Evolutionary conservation across 2,329 filamentous ascomycete genomes (phyloP), one percentile per base, ranked within the genome.

Genomic region (Ophiostoma triangulosporum): DNA sequence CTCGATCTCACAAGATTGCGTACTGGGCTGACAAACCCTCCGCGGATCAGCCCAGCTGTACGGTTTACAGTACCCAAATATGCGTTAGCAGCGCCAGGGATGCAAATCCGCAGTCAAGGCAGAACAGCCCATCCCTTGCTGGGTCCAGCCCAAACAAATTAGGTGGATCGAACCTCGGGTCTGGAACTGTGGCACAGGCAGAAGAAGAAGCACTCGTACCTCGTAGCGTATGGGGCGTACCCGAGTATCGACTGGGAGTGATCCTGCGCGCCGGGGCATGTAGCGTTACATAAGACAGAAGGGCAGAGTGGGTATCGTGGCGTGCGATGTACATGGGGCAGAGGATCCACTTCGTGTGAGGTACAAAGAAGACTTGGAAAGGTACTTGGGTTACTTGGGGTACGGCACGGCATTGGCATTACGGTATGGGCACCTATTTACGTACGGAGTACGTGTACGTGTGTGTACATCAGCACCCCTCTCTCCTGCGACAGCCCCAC

Each of bases 81-180:
- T n/a, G n/a, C n/a, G n/a, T n/a, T n/a, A n/a, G n/a, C n/a, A n/a
- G n/a, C n/a, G n/a, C n/a, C n/a, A n/a, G n/a, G n/a, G n/a, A n/a
- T n/a, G n/a, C n/a, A n/a, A n/a, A n/a, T n/a, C 43, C 15, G 27
- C 43, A 46, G 14, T 46, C 14, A 27, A 15, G n/a, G n/a, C n/a
- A n/a, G n/a, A n/a, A n/a, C n/a, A n/a, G n/a, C n/a, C n/a, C 43
- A 46, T 46, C 43, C 43, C 43, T 46, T 8, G 43, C 43, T 46
- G 43, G 43, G 43, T 24, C 43, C 27, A 46, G 43, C 43, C 43
- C 43, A 46, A 46, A 46, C 43, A 20, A 46, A n/a, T 29, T 3
- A 45, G 17, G 43, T 46, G 43, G 43, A 14, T n/a, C 43, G 26
- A 27, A 29, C 43, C 43, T 46, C 27, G 43, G 43, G 43, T 20